Percentiles rank a stretch among this genome's conserved stretches.
These are phyloP conservation scores for Setomelanomma holmii DNA, from an alignment of 2,329 filamentous ascomycete species.

Conservation along the genomic window DNA sequence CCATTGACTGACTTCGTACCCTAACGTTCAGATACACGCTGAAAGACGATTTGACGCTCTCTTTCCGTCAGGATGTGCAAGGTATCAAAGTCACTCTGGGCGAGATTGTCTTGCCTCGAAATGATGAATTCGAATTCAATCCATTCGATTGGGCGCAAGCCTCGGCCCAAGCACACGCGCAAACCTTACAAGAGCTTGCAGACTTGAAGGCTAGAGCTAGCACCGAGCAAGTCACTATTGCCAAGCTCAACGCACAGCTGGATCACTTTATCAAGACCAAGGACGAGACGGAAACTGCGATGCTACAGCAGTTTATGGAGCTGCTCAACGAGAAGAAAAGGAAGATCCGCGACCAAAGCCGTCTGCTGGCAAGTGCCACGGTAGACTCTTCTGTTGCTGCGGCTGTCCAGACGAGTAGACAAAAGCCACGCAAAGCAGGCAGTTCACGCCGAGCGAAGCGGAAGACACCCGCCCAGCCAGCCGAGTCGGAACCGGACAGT, in stretches of 20 bases:
- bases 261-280: constrained; percentile 72
- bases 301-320: constrained; percentile 73
- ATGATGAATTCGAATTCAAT: constrained; percentile 66
- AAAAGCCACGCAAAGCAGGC: constrained; percentile 38
- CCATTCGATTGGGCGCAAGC: constrained; percentile 74
- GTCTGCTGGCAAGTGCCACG: constrained; percentile 65
- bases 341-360: constrained; percentile 77
- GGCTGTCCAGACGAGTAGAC: constrained; percentile 35
- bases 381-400: constrained; percentile 36
- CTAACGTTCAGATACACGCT: too few species aligned
- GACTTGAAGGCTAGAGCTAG: constrained; percentile 52
- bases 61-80: constrained; percentile 33
- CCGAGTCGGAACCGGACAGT: constrained; percentile 34
- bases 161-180: constrained; percentile 59
- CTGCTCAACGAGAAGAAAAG: constrained; percentile 81
- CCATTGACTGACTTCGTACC: too few species aligned
- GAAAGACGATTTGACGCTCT: constrained; percentile 63
- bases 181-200: constrained; percentile 55
- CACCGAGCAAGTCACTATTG: constrained; percentile 63
- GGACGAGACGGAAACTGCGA: constrained; percentile 68
- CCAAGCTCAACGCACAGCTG: constrained; percentile 67
- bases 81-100: constrained; percentile 59
- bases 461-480: constrained; percentile 36
- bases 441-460: constrained; percentile 46
- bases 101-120: constrained; percentile 63